phyloP scores from a whole-genome alignment of 2,329 filamentous ascomycete species.

The Pseudocercospora ulei region DNA sequence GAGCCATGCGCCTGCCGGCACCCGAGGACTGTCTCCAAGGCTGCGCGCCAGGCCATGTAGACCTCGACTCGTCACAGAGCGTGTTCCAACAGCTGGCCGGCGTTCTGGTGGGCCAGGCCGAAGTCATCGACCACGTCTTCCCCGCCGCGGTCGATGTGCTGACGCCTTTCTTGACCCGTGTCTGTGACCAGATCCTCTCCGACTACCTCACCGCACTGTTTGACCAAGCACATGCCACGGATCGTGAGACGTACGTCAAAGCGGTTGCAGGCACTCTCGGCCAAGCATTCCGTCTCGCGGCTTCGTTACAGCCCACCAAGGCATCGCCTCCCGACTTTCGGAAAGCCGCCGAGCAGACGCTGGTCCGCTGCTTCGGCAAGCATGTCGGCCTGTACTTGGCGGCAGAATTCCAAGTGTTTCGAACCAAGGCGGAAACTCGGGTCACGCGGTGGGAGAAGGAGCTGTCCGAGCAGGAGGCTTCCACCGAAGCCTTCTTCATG shows the following conservation, averaged over 20 bases:
- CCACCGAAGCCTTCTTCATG: conserved; percentile 90
- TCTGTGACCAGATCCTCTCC: conserved; percentile 69
- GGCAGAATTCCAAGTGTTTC: conserved; percentile 83
- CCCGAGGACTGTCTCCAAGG: conserved; percentile 73
- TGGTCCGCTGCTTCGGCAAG: conserved; percentile 71
- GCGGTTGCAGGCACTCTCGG: conserved; percentile 81
- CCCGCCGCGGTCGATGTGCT: conserved; percentile 60
- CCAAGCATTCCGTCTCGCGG: conserved; percentile 68
- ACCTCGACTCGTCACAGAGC: conserved; percentile 65
- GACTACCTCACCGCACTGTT: conserved; percentile 80
- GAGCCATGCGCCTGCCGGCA: conserved; percentile 60
- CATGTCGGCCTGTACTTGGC: conserved; percentile 89
- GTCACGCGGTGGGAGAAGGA: conserved; percentile 86
- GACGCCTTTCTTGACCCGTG: conserved; percentile 67
- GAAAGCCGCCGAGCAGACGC: conserved; percentile 56
- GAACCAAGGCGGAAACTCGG: conserved; percentile 61
- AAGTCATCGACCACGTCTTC: conserved; percentile 73
- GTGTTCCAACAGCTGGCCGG: conserved; percentile 69
- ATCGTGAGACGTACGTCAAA: conserved; percentile 68
- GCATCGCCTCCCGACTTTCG: conserved; percentile 52
- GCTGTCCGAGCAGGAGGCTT: conserved; percentile 79
- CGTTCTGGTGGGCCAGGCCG: conserved; percentile 73
- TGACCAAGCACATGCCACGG: conserved; percentile 72
- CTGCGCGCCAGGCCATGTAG: conserved; percentile 55
- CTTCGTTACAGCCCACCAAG: conserved; percentile 58